These are phyloP conservation scores for Papiliotrema nemorosa DNA, from an alignment of 1,284 basidiomycete species.

Conservation along the genomic window DNA sequence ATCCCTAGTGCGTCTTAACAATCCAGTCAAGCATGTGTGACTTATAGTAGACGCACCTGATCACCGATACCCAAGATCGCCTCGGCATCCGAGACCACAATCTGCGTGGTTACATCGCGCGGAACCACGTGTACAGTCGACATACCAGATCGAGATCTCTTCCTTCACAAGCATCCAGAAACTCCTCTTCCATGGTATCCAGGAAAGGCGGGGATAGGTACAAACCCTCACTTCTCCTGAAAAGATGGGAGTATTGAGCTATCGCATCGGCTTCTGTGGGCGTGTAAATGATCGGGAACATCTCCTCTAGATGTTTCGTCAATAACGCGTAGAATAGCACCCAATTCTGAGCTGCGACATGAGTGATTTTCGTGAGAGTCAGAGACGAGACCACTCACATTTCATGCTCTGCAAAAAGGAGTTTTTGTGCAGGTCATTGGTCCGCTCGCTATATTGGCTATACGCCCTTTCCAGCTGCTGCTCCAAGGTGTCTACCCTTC, in stretches of 20 bases:
- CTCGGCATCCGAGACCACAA: conserved; percentile 56
- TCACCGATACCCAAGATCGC: conserved; percentile 69
- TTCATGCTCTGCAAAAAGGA: conserved; percentile 65
- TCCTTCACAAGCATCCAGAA: conserved; percentile 36
- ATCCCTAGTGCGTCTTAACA: conserved; percentile 15
- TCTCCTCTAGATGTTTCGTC: conserved; percentile 57
- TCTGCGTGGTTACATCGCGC: conserved; percentile 15
- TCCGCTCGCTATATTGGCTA: conserved; percentile 51
- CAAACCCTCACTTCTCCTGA: conserved; percentile 54
- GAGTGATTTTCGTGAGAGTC: too few relatives aligned
- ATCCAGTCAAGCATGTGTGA: neutral
- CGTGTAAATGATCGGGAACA: conserved; percentile 68
- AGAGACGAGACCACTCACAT: too few relatives aligned
- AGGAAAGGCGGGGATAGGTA: conserved; percentile 28
- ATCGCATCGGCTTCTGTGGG: conserved; percentile 68
- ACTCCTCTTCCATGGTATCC: conserved; percentile 37
- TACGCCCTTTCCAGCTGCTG: conserved; percentile 68
- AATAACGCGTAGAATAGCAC: conserved; percentile 69
- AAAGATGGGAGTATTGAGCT: conserved; percentile 72
- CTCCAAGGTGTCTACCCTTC: conserved; percentile 65
- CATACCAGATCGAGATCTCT: conserved; percentile 36
- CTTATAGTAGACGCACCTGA: conserved; percentile 32
- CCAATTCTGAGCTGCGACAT: conserved; percentile 66
- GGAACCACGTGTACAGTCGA: neutral
- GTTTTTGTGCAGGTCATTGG: conserved; percentile 62